Evolutionary conservation across 148 eudicot species (phyloP).

Genomic region (Rhododendron henanense): DNA sequence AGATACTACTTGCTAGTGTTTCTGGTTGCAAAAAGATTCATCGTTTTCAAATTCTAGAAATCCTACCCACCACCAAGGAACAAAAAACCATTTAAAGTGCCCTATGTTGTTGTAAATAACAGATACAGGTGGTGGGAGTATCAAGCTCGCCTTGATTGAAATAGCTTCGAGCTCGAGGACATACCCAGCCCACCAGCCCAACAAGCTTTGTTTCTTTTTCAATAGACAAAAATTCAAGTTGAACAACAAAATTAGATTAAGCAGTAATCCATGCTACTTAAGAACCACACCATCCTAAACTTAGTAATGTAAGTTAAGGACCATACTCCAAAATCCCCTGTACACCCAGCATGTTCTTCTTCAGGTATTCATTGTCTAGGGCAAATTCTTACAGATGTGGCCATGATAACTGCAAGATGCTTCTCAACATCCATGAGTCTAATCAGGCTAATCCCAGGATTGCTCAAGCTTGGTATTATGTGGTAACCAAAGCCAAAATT

Average conservation of each 20-base stretch:
- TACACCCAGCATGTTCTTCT: not conserved
- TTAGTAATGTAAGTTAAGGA: not conserved
- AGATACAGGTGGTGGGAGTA: not conserved
- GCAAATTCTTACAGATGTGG: not conserved
- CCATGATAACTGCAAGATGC: not conserved
- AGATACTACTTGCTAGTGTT: not conserved
- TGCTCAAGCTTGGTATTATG: slow-evolving; percentile 9
- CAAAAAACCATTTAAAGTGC: not conserved
- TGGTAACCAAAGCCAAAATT: not conserved
- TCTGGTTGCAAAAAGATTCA: not conserved
- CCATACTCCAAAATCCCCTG: not conserved
- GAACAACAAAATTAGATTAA: not conserved
- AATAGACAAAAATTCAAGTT: not conserved
- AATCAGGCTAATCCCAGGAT: not conserved
- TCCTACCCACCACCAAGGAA: not conserved
- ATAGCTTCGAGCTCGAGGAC: not conserved
- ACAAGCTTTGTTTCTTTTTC: not conserved
- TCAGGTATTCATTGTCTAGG: not conserved
- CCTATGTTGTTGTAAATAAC: not conserved
- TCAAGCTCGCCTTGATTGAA: not conserved
- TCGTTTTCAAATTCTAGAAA: not conserved
- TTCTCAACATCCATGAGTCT: not conserved
- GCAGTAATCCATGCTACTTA: not conserved
- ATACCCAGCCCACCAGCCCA: not conserved
- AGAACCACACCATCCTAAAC: not conserved